A percentile compares a stretch with the other conserved stretches of the same genome.
phyloP scores from a whole-genome alignment of 1,139 yeast species.

The Suhomyces yuchorum region DNA sequence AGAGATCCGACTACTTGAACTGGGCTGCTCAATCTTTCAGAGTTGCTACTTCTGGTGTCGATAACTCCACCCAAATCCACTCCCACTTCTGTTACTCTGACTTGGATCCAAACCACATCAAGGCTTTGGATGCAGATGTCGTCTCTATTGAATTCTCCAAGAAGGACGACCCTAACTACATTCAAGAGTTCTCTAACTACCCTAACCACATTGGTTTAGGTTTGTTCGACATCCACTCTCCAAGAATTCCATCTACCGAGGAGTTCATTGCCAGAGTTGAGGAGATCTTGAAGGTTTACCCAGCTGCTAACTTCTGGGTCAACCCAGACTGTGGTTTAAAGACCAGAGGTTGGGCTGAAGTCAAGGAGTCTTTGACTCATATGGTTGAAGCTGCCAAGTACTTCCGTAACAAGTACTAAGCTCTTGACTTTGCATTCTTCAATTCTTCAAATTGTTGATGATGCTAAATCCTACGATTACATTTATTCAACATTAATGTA shows the following conservation, averaged over 20 bases:
- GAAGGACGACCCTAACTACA: constrained; percentile 98
- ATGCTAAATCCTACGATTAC: constrained; percentile 47
- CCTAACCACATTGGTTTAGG: constrained; percentile 99
- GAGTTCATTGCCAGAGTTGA: constrained; percentile 93
- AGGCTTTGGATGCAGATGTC: constrained; percentile 99
- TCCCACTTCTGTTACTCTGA: constrained; percentile 99
- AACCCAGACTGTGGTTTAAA: constrained; percentile 99
- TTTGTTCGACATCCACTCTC: constrained; percentile 98
- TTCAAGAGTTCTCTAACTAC: constrained; percentile 95
- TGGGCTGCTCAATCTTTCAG: constrained; percentile 99
- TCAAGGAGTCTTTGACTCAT: constrained; percentile 82
- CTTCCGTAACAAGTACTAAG: constrained; percentile 60
- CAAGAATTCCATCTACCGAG: constrained; percentile 97
- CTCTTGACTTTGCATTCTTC: constrained; percentile 24
- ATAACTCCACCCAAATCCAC: constrained; percentile 95
- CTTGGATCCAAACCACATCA: constrained; percentile 98
- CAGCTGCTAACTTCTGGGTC: constrained; percentile 98
- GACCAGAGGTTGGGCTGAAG: constrained; percentile 96
- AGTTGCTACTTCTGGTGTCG: constrained; percentile 98
- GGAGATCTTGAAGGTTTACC: constrained; percentile 94
- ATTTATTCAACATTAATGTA: constrained; percentile 73
- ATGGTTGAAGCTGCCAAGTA: constrained; percentile 99
- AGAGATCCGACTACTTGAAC: constrained; percentile 92
- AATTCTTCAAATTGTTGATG: constrained; percentile 35
- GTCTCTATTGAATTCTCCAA: constrained; percentile 98